Percentiles rank a stretch among this genome's conserved stretches.
Conservation (phyloP, 2,329 filamentous ascomycete genomes). For the Pestalotiopsis sp. region DNA sequence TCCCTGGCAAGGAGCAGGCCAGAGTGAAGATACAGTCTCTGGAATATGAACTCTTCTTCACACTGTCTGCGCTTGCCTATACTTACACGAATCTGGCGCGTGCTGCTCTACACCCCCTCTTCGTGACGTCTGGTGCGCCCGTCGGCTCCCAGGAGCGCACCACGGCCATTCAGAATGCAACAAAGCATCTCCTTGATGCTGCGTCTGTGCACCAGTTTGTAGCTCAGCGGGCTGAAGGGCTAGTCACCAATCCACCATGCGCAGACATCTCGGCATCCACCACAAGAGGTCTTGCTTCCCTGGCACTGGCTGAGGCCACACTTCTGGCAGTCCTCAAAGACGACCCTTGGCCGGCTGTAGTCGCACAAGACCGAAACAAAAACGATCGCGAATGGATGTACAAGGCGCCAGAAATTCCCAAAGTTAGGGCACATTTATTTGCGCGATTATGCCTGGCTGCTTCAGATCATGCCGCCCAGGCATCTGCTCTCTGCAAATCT, state of each 20-base stretch:
- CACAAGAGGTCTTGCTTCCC: constrained; percentile 59
- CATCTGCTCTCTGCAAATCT: constrained; percentile 54
- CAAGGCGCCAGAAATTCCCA: constrained; percentile 82
- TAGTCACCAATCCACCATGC: constrained; percentile 45
- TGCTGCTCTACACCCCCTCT: constrained; percentile 71
- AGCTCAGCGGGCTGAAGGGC: constrained; percentile 54
- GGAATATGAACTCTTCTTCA: constrained; percentile 83
- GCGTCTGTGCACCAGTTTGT: constrained; percentile 79
- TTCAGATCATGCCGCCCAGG: constrained; percentile 82
- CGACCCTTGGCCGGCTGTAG: constrained; percentile 84
- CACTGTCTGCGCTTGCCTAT: constrained; percentile 75
- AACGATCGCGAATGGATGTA: constrained; percentile 97
- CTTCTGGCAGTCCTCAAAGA: constrained; percentile 90
- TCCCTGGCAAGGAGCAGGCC: constrained; percentile 65
- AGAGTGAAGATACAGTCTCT: constrained; percentile 74
- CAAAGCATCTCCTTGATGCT: constrained; percentile 76
- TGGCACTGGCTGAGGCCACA: constrained; percentile 86
- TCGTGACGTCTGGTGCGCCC: constrained; percentile 65
- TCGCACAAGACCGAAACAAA: constrained; percentile 80
- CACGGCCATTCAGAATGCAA: constrained; percentile 71
- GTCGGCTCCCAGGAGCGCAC: constrained; percentile 68
- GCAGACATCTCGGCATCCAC: constrained; percentile 57
- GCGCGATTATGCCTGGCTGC: constrained; percentile 86
- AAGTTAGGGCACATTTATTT: constrained; percentile 86
- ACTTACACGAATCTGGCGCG: constrained; percentile 75